phyloP scores from a whole-genome alignment of 1,284 basidiomycete genomes.

The Phellopilus nigrolimitatus region DNA sequence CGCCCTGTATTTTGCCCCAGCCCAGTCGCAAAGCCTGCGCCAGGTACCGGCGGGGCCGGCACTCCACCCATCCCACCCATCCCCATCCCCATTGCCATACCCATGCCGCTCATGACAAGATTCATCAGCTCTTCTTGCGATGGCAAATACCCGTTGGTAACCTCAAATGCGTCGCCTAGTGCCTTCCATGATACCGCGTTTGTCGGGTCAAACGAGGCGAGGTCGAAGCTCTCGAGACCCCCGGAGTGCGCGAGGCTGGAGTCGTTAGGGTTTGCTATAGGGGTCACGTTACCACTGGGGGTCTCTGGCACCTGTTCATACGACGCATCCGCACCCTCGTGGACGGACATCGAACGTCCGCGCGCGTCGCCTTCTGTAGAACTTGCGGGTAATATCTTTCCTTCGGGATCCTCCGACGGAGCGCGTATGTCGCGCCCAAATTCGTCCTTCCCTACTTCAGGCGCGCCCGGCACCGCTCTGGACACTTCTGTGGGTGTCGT shows the following conservation, averaged over 20 bases:
- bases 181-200: slow-evolving; percentile 67
- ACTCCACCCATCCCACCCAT: slow-evolving; percentile 6
- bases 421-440: slow-evolving; percentile 74
- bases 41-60: background rate
- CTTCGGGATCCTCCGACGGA: slow-evolving; percentile 35
- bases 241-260: background rate
- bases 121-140: slow-evolving; percentile 70
- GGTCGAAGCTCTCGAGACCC: slow-evolving; percentile 64
- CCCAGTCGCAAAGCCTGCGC: background rate
- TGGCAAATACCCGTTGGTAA: slow-evolving; percentile 58
- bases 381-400: slow-evolving; percentile 26
- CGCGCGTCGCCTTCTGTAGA: slow-evolving; percentile 29
- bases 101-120: slow-evolving; percentile 48
- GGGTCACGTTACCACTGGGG: background rate
- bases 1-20: slow-evolving; percentile 19
- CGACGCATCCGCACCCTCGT: background rate
- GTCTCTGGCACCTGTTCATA: background rate
- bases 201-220: slow-evolving; percentile 64
- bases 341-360: background rate
- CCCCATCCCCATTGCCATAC: slow-evolving; percentile 19
- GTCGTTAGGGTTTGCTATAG: background rate
- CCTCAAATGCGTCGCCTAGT: slow-evolving; percentile 67
- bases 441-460: slow-evolving; percentile 58
- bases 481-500: slow-evolving; percentile 26
- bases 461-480: slow-evolving; percentile 25